Percentiles rank a stretch among this genome's conserved stretches.
These are phyloP conservation scores for Hymenotorrendiella dingleyae DNA, from an alignment of 2,329 filamentous ascomycete genomes.

Conservation along the genomic window DNA sequence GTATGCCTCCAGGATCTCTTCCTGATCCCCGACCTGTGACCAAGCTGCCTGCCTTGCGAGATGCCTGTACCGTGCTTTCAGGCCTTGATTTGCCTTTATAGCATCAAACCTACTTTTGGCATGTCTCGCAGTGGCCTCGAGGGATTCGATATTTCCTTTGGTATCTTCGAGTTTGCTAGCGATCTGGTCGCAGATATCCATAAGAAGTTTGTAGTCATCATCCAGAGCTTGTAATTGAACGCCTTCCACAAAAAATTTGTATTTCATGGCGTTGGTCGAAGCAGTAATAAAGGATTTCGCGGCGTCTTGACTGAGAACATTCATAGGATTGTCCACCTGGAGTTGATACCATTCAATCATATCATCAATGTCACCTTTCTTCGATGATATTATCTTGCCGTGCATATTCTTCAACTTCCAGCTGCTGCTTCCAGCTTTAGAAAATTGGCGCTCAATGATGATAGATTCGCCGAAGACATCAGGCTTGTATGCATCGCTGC, in stretches of 20 bases:
- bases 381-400: slow-evolving; percentile 69
- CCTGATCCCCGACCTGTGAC: slow-evolving; percentile 76
- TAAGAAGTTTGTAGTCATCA: slow-evolving; percentile 80
- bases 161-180: slow-evolving; percentile 56
- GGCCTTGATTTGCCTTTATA: slow-evolving; percentile 58
- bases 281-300: slow-evolving; percentile 88
- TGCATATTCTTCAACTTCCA: slow-evolving; percentile 80
- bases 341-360: slow-evolving; percentile 90
- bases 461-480: slow-evolving; percentile 81
- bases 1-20: slow-evolving; percentile 45
- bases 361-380: slow-evolving; percentile 82
- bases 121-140: slow-evolving; percentile 53
- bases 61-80: slow-evolving; percentile 55
- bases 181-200: slow-evolving; percentile 70
- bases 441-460: slow-evolving; percentile 86
- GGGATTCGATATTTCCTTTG: slow-evolving; percentile 54
- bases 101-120: slow-evolving; percentile 60
- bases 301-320: slow-evolving; percentile 90
- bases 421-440: slow-evolving; percentile 63
- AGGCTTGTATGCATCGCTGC: slow-evolving; percentile 74
- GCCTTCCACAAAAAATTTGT: slow-evolving; percentile 92
- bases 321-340: slow-evolving; percentile 95
- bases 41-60: slow-evolving; percentile 63
- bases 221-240: slow-evolving; percentile 91
- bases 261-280: slow-evolving; percentile 78